These are phyloP conservation scores for Pythium myriotylum DNA, from an alignment of 352 stramenopile genomes.

Conservation along the genomic window DNA sequence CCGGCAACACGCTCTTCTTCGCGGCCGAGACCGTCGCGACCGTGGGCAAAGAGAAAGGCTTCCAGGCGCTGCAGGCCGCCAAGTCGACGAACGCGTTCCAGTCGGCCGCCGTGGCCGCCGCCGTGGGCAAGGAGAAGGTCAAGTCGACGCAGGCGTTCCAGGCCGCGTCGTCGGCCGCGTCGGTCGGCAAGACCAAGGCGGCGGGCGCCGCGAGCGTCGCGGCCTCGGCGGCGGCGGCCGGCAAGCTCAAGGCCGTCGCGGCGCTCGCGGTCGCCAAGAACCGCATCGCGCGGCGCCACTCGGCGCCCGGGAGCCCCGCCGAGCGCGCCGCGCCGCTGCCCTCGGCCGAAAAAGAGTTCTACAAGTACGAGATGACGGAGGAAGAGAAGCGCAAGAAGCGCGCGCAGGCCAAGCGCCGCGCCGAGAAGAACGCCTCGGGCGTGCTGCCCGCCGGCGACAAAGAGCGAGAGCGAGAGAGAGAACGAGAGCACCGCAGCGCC, in stretches of 20 bases:
- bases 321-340: slow-evolving; percentile 29
- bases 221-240: background rate
- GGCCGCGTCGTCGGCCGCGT: slow-evolving; percentile 43
- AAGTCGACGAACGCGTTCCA: slow-evolving; percentile 67
- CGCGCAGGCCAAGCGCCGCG: slow-evolving; percentile 60
- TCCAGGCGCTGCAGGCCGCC: slow-evolving; percentile 17
- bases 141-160: slow-evolving; percentile 57
- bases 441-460: background rate
- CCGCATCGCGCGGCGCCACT: slow-evolving; percentile 30
- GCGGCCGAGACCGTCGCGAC: slow-evolving; percentile 51
- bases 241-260: slow-evolving; percentile 21
- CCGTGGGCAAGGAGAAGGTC: slow-evolving; percentile 49
- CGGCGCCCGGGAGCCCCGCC: slow-evolving; percentile 4
- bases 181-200: slow-evolving; percentile 62
- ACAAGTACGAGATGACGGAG: slow-evolving; percentile 83
- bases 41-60: slow-evolving; percentile 29
- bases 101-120: slow-evolving; percentile 47
- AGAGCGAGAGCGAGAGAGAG: background rate
- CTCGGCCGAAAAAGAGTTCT: slow-evolving; percentile 69
- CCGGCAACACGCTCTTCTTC: slow-evolving; percentile 73
- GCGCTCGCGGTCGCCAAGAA: slow-evolving; percentile 66
- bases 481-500: slow-evolving; percentile 19
- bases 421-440: slow-evolving; percentile 58
- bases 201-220: slow-evolving; percentile 42
- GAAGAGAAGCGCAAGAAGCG: slow-evolving; percentile 77